Evolutionary conservation across 805 yeast genomes (phyloP), one percentile per base, ranked within the genome.

Genomic region (Vanderwaltozyma tropicalis): DNA sequence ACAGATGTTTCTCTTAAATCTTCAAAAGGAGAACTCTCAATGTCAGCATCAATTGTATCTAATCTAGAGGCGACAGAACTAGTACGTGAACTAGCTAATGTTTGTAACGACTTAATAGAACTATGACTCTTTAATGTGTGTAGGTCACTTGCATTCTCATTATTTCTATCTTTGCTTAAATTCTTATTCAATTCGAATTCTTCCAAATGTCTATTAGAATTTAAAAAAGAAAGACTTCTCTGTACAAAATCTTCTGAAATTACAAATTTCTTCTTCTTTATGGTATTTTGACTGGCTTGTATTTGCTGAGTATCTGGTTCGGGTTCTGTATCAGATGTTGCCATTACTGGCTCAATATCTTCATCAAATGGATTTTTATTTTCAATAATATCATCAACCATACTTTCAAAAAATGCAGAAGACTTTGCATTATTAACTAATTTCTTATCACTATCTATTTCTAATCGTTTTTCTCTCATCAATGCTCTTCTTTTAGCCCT

Each of bases 331-430:
- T 55, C 52, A 3, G 53, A 34, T 11, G 41, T 37, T 4, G 20
- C 29, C 11, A 24, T 9, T 21, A 10, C 61, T 17, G 55, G 45
- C 2, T 40, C 50, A 20, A 49, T 59, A 10, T 40, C 47, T 12
- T 53, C 57, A 15, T 56, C 55, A 31, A 63, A 51, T 9, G 64
- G 62, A 20, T 54, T 52, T 35, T 49, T 56, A 6, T 45, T 41
- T 18, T 52, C 62, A n/a, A 48, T 44, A 1, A 61, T 50, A 31
- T 68, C 72, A 18, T 74, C 80, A 16, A 76, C 68, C 40, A 78
- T 74, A 15, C 80, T 67, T 27, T 74, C 75, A 51, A 77, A 81
- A 49, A 82, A 82, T 1, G 89, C 84, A 46, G 69, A 67, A 3
- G 82, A 64, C 46, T 69, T 78, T 12, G 74, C 72, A 47, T 73